These are phyloP conservation scores for Dryas drummondii DNA, from an alignment of 306 rosid species.

Conservation along the genomic window DNA sequence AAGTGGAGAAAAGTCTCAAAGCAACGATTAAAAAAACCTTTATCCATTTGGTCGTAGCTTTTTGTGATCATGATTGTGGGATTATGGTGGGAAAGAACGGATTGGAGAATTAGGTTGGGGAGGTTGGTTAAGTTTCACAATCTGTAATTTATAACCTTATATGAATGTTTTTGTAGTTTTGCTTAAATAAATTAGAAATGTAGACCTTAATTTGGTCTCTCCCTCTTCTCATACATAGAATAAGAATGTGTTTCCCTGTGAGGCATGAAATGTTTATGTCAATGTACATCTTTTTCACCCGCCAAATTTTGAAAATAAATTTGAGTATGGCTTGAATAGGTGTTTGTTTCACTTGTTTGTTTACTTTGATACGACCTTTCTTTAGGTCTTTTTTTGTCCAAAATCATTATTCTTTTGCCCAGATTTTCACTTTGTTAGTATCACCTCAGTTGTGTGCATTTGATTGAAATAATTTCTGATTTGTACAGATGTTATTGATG, in stretches of 20 bases:
- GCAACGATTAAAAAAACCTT: neutral
- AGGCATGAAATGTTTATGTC: neutral
- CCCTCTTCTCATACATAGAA: neutral
- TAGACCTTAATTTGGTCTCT: neutral
- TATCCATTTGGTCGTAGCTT: neutral
- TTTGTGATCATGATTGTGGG: neutral
- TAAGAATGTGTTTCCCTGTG: neutral
- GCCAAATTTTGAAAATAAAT: neutral
- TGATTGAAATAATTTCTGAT: conserved; percentile 7
- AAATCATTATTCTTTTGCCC: neutral
- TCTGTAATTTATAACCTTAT: neutral
- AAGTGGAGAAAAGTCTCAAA: neutral
- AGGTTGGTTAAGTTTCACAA: neutral
- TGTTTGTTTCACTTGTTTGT: neutral
- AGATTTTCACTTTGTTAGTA: neutral
- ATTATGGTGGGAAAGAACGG: neutral
- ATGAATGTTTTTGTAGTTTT: neutral
- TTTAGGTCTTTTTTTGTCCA: neutral
- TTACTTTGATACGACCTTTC: conserved; percentile 25
- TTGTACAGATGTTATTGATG: conserved; percentile 69
- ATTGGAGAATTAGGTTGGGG: neutral
- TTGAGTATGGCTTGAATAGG: neutral
- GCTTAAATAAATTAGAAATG: neutral
- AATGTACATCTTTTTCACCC: neutral
- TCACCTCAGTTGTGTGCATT: neutral